Evolutionary conservation across 305 asterid species (phyloP).

Genomic region (Fraxinus angustifolia): DNA sequence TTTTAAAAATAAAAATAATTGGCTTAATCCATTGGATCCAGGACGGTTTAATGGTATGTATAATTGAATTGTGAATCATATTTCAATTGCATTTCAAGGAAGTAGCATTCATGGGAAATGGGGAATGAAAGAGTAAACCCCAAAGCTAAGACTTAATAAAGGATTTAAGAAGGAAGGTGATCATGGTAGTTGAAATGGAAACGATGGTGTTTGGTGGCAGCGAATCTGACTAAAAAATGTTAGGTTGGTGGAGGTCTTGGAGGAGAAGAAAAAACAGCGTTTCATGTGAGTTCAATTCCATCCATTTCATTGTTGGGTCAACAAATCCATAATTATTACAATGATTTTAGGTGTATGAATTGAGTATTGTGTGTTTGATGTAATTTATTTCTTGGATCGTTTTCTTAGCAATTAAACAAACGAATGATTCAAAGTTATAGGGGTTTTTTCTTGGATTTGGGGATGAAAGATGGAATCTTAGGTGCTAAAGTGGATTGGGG

Average conservation of each 20-base stretch:
- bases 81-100: too few species aligned
- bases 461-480: neutral
- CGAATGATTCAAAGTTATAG: neutral
- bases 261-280: neutral
- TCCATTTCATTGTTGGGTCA: constrained; percentile 29
- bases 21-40: too few species aligned
- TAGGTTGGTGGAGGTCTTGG: neutral
- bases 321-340: constrained; percentile 12
- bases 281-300: neutral
- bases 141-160: constrained; percentile 42
- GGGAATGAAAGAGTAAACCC: constrained; percentile 11
- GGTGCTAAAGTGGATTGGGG: neutral
- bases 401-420: constrained; percentile 25
- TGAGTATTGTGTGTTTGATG: neutral
- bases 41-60: too few species aligned
- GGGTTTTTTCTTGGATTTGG: neutral
- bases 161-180: constrained; percentile 28
- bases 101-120: constrained; percentile 59
- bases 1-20: too few species aligned
- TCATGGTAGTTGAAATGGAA: constrained; percentile 45
- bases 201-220: constrained; percentile 35
- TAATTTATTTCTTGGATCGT: constrained; percentile 4
- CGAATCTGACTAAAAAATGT: constrained; percentile 21
- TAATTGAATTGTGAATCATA: too few species aligned
- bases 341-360: neutral